A percentile compares a stretch with the other conserved stretches of the same genome.
Evolutionary conservation across 1,139 yeast species (phyloP).

Genomic region (Geotrichum fermentans): DNA sequence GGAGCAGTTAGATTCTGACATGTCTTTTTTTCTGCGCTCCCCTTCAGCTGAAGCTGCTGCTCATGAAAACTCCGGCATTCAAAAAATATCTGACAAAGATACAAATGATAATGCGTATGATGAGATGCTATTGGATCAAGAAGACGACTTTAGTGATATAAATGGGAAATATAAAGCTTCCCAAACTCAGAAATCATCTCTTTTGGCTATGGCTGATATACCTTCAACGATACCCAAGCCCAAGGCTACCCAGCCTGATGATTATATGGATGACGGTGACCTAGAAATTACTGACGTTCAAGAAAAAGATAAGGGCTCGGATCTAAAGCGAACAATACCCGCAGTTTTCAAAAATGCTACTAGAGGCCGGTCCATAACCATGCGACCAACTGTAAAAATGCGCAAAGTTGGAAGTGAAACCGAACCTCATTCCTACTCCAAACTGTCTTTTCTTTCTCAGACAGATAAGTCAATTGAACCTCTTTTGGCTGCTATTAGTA

Average conservation of each 20-base stretch:
- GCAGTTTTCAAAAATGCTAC: not conserved
- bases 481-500: constrained; percentile 14
- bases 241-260: not conserved
- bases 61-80: not conserved
- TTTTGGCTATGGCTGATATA: not conserved
- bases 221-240: not conserved
- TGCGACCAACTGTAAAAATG: constrained; percentile 5
- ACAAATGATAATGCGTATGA: constrained; percentile 9
- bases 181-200: not conserved
- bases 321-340: not conserved
- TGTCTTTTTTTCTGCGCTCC: constrained; percentile 15
- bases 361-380: constrained; percentile 4
- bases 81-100: not conserved
- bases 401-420: constrained; percentile 3
- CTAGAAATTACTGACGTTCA: constrained; percentile 12
- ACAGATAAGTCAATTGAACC: constrained; percentile 18
- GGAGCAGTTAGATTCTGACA: constrained; percentile 13
- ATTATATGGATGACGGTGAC: constrained; percentile 6
- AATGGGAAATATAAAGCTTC: not conserved
- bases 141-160: constrained; percentile 5
- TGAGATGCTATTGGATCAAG: constrained; percentile 15
- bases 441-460: not conserved
- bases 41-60: constrained; percentile 9
- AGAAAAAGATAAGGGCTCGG: constrained; percentile 1
- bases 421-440: not conserved